Percentiles rank a stretch among this genome's conserved stretches.
phyloP scores from a whole-genome alignment of 2,329 filamentous ascomycete species.

The Hymenoscyphus occultus region DNA sequence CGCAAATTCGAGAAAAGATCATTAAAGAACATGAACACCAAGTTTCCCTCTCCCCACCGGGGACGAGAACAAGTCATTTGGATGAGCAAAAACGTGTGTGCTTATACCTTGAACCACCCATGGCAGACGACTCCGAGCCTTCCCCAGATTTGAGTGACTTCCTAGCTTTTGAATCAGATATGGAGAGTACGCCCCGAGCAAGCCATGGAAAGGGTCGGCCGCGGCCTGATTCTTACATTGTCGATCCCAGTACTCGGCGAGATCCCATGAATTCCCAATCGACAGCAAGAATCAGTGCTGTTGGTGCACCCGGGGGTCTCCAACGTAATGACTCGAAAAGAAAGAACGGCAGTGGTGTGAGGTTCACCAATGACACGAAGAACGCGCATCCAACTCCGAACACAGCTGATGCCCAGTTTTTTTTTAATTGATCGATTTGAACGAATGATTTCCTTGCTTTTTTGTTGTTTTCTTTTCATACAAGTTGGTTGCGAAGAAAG shows the following conservation, averaged over 20 bases:
- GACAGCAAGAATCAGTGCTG: slow-evolving; percentile 4
- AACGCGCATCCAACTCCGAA: neutral
- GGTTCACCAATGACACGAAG: slow-evolving; percentile 4
- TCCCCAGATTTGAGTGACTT: slow-evolving; percentile 34
- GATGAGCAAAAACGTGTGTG: slow-evolving; percentile 25
- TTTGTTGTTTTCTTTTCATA: neutral
- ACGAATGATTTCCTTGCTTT: neutral
- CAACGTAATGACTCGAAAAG: neutral
- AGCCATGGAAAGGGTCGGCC: slow-evolving; percentile 15
- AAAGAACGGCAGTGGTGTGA: slow-evolving; percentile 3
- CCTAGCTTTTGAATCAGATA: slow-evolving; percentile 30
- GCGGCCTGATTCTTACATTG: slow-evolving; percentile 8
- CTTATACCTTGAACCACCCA: slow-evolving; percentile 28
- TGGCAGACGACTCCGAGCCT: slow-evolving; percentile 30
- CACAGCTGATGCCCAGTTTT: neutral
- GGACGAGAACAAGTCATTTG: slow-evolving; percentile 8
- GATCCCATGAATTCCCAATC: neutral
- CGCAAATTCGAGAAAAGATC: slow-evolving; percentile 44
- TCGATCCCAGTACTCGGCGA: neutral
- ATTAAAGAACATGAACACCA: slow-evolving; percentile 36
- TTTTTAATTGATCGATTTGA: too few species aligned
- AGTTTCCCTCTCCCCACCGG: slow-evolving; percentile 27
- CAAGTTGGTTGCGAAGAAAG: neutral
- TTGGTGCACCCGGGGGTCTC: neutral
- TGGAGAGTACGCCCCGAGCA: slow-evolving; percentile 30